Base-by-base conservation (phyloP, 202 grass and related monocot species). In the Panicum virgatum region DNA sequence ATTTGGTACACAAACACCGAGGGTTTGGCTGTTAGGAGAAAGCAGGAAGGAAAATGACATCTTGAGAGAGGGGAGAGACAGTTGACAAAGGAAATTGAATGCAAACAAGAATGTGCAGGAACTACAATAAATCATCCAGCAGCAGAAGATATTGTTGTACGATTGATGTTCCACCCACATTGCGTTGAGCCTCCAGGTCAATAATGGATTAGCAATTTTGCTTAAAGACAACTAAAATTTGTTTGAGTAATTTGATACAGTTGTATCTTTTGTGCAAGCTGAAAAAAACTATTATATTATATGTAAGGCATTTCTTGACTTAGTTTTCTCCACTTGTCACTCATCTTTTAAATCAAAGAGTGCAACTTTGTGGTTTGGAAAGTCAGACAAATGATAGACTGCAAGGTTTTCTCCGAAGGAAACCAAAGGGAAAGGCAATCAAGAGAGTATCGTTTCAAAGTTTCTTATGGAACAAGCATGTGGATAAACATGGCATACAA, bases 381-480 rank as follows among this genome's bases (percentile, higher is more conserved):
- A 81, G 62, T 45, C 34, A 66, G 19, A 76, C 2, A 7, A 81
- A 23, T 23, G 23, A 58, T 36, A 48, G 20, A 16, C 58, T 5
- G 4, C 5, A 62, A 57, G 23, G 43, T 27, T 36, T 64, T 45
- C 12, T 30, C 36, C 47, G 1, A 20, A 44, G 18, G 29, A 34
- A 56, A 57, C 45, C 18, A 66, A 57, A 69, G 48, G 18, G 44
- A 1, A 48, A 74, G 26, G 19, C 39, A 57, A 75, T 3, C 0
- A 25, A 44, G 7, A 67, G 0, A 50, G 45, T 18, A 38, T 4
- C 6, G 4, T 38, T 13, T 79, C 29, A 9, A 73, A 40, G 22
- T 48, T 83, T 59, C 38, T 59, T 63, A 73, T 29, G 30, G 14
- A 22, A 67, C 51, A 77, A n/a, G 60, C 32, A 80, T 65, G 26